Base-by-base conservation (phyloP, 306 rosid species). In the Abrus precatorius region DNA sequence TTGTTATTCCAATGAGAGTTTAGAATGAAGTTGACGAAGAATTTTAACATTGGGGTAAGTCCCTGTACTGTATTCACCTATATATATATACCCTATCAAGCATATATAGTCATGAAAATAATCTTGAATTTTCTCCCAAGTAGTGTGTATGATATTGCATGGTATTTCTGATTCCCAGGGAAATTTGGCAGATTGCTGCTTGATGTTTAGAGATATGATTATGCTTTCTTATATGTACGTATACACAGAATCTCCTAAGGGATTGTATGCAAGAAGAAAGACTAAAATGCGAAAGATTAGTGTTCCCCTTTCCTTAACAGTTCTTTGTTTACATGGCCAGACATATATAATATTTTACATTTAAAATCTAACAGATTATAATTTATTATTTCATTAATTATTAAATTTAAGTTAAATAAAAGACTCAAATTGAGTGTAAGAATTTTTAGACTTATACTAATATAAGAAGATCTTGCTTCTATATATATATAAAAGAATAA, bases 1-100 rank as follows among this genome's bases (percentile, higher is more conserved):
- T 80, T 60, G 73, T 79, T 86, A 70, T 82, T 78, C 80, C 3
- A 86, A 72, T 83, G 83, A 55, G 70, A 76, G 53, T 71, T 74
- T 80, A 76, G 77, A 80, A 79, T 75, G 64, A 72, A 83, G 77
- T 76, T 83, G 83, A 67, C 59, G 5, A 79, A 71, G 76, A 76
- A 71, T 49, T 76, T 84, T 75, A 71, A 75, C 54, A 47, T 79
- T 83, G 61, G 72, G 85, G 83, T 56, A 80, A 75, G 75, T 80
- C 52, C 48, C 43, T 71, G 59, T 75, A 52, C 43, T 76, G 62
- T 72, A 76, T 76, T 60, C 64, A 79, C 64, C 59, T 68, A 38
- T 56, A 34, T 71, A 59, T 49, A 45, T 10, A 78, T 12, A 30
- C 27, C 9, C 53, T 66, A 63, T 76, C 67, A 62, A 61, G 53